A percentile compares a stretch with the other conserved stretches of the same genome.
Conservation (phyloP, 2,329 filamentous ascomycete species). For the Taxawa tesnikishii region DNA sequence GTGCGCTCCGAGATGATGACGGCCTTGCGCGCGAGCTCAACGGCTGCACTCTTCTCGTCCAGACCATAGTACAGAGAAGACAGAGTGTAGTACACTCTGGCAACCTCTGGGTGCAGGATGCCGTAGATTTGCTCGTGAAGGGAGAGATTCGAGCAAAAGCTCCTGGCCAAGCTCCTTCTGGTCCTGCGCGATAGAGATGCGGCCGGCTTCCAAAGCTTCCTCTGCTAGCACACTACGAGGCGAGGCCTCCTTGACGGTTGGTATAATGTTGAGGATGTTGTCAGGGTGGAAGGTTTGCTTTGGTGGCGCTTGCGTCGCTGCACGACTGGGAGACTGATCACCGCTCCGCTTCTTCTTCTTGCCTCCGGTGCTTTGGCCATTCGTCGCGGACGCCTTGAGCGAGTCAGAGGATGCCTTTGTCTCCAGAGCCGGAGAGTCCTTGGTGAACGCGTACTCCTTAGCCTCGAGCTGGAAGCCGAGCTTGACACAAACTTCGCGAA, state of each 20-base stretch:
- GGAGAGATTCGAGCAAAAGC: slow-evolving; percentile 83
- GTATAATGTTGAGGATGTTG: slow-evolving; percentile 86
- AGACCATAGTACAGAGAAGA: slow-evolving; percentile 95
- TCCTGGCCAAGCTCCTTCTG: slow-evolving; percentile 95
- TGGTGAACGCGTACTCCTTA: slow-evolving; percentile 61
- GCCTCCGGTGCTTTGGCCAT: slow-evolving; percentile 18
- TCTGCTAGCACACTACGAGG: slow-evolving; percentile 85
- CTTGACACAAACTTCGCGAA: slow-evolving; percentile 81
- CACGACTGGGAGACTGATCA: slow-evolving; percentile 34
- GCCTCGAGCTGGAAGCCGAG: slow-evolving; percentile 78
- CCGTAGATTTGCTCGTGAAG: slow-evolving; percentile 98
- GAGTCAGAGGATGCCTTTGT: slow-evolving; percentile 3
- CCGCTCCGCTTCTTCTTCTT: slow-evolving; percentile 47
- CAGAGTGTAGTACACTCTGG: slow-evolving; percentile 84
- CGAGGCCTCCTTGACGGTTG: slow-evolving; percentile 85
- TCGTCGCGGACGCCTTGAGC: slow-evolving; percentile 18
- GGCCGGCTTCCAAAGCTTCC: slow-evolving; percentile 88
- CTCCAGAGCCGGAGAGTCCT: slow-evolving; percentile 15
- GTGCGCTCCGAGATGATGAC: slow-evolving; percentile 94
- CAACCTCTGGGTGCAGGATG: slow-evolving; percentile 91
- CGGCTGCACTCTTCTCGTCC: slow-evolving; percentile 93
- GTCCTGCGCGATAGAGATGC: slow-evolving; percentile 88
- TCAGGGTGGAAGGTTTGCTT: slow-evolving; percentile 63
- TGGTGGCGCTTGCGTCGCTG: slow-evolving; percentile 32
- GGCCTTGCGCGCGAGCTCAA: slow-evolving; percentile 91